Base-by-base conservation (phyloP, 2,329 filamentous ascomycete species). In the Calonectria henricotiae region DNA sequence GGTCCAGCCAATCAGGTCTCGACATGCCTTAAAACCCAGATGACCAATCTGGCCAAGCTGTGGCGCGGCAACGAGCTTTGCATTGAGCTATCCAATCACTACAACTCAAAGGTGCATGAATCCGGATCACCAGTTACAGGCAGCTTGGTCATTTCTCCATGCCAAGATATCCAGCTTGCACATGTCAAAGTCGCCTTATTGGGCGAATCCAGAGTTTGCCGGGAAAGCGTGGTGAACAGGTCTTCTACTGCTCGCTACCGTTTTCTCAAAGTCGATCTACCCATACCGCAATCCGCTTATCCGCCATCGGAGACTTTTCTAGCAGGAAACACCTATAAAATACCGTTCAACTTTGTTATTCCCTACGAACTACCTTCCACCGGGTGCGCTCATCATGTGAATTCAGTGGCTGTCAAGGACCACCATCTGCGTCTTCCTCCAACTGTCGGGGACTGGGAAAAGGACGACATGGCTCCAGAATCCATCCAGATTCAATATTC, bases 41-140 rank as follows among this genome's bases (percentile, higher is more conserved):
- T 58, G 32, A 17, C 20, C 51, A 39, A 27, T 15, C 20, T 58
- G 20, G 15, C 20, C 32, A 58, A 58, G 20, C n/a, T 39, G 20
- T 58, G 51, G 51, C 51, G 35, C 20, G 51, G 35, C n/a, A 39
- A 17, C 35, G 51, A 58, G 51, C 32, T 58, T 25, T 30, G 35
- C 17, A 39, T 58, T 23, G 51, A 58, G 35, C 23, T 58, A 37
- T 23, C 35, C 20, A 58, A 58, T 12, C 35, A 58, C 35, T 58
- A 58, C 15, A 58, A 17, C 20, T 58, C 51, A 9, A 58, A 39
- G 15, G 51, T 58, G 20, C 51, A 58, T 15, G 51, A 58, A 17
- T 58, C 51, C 17, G 51, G 51, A 39, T 23, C 51, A 15, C 23
- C 51, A 1, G 32, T 58, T 5, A 9, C 35, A 5, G 51, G 51